These are phyloP conservation scores for Caloboletus inedulis DNA, from an alignment of 1,284 basidiomycete species.

Conservation along the genomic window DNA sequence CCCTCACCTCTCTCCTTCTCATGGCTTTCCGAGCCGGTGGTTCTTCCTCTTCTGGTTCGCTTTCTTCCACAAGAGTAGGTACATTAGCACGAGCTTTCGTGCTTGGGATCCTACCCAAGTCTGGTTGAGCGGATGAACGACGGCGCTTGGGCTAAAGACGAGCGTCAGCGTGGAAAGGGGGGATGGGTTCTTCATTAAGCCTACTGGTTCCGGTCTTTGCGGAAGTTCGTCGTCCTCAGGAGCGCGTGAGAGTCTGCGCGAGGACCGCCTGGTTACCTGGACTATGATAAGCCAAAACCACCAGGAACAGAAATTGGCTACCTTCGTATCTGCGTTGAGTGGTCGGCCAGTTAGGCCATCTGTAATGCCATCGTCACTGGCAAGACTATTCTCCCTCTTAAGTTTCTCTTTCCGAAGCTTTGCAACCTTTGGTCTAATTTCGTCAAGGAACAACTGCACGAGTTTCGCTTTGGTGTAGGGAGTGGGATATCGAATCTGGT, in stretches of 20 bases:
- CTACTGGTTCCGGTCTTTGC: conserved; percentile 47
- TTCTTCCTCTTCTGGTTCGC: conserved; percentile 67
- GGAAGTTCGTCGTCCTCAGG: conserved; percentile 41
- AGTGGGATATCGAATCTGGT: conserved; percentile 75
- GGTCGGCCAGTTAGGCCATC: conserved; percentile 73
- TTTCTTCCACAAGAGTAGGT: conserved; percentile 63
- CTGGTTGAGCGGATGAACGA: conserved; percentile 68
- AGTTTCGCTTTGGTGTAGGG: conserved; percentile 86
- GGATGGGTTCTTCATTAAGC: conserved; percentile 16
- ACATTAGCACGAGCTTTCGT: conserved; percentile 37
- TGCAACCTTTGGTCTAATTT: conserved; percentile 62
- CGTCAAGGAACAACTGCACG: conserved; percentile 73
- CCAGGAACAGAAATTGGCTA: conserved; percentile 23
- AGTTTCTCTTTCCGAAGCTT: conserved; percentile 66
- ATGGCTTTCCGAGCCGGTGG: conserved; percentile 57
- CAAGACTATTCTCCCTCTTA: conserved; percentile 62
- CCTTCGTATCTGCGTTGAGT: conserved; percentile 47
- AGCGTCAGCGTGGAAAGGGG: conserved; percentile 8
- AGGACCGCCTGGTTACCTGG: conserved; percentile 37
- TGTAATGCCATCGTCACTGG: conserved; percentile 76
- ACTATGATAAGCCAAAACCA: conserved; percentile 14
- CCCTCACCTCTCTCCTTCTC: conserved; percentile 54
- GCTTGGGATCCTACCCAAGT: conserved; percentile 50
- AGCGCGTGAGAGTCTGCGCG: conserved; percentile 47
- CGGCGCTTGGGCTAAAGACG: conserved; percentile 53